phyloP scores from a whole-genome alignment of 108 stramenopile genomes.

The Fistulifera pelliculosa region DNA sequence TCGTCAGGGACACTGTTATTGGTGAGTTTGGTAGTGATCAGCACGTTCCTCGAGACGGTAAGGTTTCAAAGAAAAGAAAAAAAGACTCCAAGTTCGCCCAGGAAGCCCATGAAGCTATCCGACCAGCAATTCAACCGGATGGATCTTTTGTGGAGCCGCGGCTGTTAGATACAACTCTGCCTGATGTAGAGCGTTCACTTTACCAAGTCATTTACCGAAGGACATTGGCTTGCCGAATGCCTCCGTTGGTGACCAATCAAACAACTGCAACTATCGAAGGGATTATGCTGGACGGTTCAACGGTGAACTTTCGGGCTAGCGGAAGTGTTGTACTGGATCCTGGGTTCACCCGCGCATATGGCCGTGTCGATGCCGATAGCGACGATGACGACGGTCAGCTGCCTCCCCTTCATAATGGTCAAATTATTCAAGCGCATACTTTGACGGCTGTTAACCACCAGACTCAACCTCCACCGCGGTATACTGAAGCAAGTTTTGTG shows the following conservation, averaged over 20 bases:
- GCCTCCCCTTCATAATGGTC: conserved; percentile 34
- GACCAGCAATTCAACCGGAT: conserved; percentile 47
- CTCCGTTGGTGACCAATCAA: conserved; percentile 37
- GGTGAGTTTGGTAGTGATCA: conserved; percentile 24
- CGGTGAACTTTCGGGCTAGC: conserved; percentile 27
- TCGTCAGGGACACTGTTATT: conserved; percentile 16
- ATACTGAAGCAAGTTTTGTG: conserved; percentile 67
- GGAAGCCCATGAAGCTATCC: conserved; percentile 84
- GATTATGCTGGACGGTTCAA: conserved; percentile 8
- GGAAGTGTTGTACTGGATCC: conserved; percentile 43
- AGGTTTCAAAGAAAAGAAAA: conserved; percentile 11
- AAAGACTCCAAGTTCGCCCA: conserved; percentile 41
- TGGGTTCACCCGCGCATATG: conserved; percentile 32
- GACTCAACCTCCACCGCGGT: conserved; percentile 56
- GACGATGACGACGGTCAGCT: conserved; percentile 11
- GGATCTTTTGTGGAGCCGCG: conserved; percentile 25
- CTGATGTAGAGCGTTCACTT: conserved; percentile 26
- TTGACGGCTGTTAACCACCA: conserved; percentile 15
- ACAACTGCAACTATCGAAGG: conserved; percentile 37
- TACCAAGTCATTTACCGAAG: conserved; percentile 58
- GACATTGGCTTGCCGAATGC: conserved; percentile 59
- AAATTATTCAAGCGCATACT: conserved; percentile 19
- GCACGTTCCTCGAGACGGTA: not conserved
- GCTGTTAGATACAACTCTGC: conserved; percentile 1
- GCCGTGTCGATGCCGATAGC: conserved; percentile 2